A percentile compares a stretch with the other conserved stretches of the same genome.
These are phyloP conservation scores for Taiwanofungus camphoratus DNA, from an alignment of 1,284 basidiomycete species.

Conservation along the genomic window DNA sequence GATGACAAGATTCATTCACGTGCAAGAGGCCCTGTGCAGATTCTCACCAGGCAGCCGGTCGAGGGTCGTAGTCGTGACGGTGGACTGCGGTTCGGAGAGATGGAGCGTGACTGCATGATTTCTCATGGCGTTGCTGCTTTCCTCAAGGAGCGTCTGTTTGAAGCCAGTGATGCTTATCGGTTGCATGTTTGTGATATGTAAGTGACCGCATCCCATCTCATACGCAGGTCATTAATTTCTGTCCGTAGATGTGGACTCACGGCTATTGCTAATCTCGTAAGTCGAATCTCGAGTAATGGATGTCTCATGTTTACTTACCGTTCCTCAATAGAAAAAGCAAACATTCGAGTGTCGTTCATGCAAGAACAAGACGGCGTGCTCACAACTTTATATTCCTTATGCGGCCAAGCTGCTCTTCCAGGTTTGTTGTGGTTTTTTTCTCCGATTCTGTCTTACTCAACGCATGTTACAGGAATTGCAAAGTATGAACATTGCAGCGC, in stretches of 20 bases:
- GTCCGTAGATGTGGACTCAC: constrained; percentile 79
- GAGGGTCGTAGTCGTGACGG: constrained; percentile 98
- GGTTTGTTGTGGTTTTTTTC: constrained; percentile 35
- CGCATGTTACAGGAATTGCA: constrained; percentile 62
- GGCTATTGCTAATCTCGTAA: constrained; percentile 87
- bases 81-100: constrained; percentile 99
- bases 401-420: constrained; percentile 92
- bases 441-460: neutral
- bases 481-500: constrained; percentile 87
- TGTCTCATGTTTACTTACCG: constrained; percentile 3
- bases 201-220: constrained; percentile 24
- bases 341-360: constrained; percentile 88
- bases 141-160: constrained; percentile 92
- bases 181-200: constrained; percentile 95
- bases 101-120: constrained; percentile 99
- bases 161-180: constrained; percentile 92
- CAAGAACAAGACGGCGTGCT: constrained; percentile 92
- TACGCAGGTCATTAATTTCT: constrained; percentile 1
- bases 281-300: constrained; percentile 26
- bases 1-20: constrained; percentile 99
- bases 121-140: constrained; percentile 98
- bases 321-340: constrained; percentile 67
- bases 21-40: constrained; percentile 96
- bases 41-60: constrained; percentile 97
- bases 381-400: constrained; percentile 88